phyloP scores from a whole-genome alignment of 2,329 filamentous ascomycete genomes.

The Cadophora sp. region DNA sequence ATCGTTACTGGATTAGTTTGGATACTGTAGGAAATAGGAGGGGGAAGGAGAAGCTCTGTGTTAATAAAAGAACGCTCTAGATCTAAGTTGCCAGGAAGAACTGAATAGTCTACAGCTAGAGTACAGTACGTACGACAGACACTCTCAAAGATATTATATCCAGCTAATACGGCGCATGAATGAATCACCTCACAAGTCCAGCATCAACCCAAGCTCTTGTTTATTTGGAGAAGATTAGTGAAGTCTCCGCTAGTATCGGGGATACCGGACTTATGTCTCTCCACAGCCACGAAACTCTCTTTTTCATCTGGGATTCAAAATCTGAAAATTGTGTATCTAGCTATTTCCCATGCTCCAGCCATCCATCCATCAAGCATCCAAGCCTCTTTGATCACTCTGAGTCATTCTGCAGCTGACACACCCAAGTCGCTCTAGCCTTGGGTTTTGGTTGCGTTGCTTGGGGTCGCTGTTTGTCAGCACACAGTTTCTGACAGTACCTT shows the following conservation, averaged over 20 bases:
- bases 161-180: conserved; percentile 3
- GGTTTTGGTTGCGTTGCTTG: background rate
- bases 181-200: conserved; percentile 8
- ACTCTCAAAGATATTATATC: background rate
- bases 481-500: background rate
- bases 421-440: background rate
- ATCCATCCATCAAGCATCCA: background rate
- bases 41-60: background rate
- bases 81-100: too few relatives aligned
- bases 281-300: background rate
- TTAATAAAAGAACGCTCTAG: background rate
- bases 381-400: background rate
- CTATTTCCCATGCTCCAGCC: background rate
- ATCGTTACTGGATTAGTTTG: too few relatives aligned
- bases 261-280: conserved; percentile 12
- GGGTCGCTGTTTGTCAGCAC: conserved; percentile 17
- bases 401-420: conserved; percentile 21
- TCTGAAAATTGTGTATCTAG: background rate
- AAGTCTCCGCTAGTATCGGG: conserved; percentile 5
- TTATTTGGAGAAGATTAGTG: background rate
- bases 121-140: background rate
- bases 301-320: background rate
- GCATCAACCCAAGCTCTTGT: background rate
- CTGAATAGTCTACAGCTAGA: too few relatives aligned
- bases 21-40: too few relatives aligned